Conservation (phyloP, 148 eudicot species). For the Pharnaceum exiguum region DNA sequence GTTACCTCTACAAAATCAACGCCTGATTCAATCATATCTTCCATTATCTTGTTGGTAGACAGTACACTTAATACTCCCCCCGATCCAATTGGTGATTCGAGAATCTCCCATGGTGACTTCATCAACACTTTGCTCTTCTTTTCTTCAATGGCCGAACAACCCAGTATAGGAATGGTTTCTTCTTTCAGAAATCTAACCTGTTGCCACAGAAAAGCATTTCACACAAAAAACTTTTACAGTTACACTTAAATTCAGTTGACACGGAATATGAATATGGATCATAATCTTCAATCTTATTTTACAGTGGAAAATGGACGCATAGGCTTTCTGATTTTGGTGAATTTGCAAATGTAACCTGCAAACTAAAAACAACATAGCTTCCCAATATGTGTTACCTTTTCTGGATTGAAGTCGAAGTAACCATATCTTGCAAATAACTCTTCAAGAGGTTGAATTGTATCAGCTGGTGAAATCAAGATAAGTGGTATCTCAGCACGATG, state of each 20-base stretch:
- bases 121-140: slow-evolving; percentile 65
- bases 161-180: slow-evolving; percentile 81
- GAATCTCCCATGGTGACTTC: slow-evolving; percentile 92
- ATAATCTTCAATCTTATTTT: no score
- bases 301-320: no score
- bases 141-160: slow-evolving; percentile 42
- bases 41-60: slow-evolving; percentile 48
- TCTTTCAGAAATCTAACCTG: slow-evolving; percentile 89
- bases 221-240: neutral
- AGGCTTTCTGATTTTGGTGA: no score
- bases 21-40: slow-evolving; percentile 47
- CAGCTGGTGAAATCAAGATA: slow-evolving; percentile 51
- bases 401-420: slow-evolving; percentile 52
- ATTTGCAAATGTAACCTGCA: neutral
- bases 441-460: slow-evolving; percentile 42
- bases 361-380: neutral
- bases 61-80: slow-evolving; percentile 62
- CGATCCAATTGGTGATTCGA: slow-evolving; percentile 74
- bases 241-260: no score
- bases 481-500: slow-evolving; percentile 59
- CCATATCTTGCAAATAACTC: slow-evolving; percentile 48
- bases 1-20: slow-evolving; percentile 80
- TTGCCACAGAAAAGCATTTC: slow-evolving; percentile 5
- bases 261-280: no score
- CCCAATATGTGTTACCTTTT: slow-evolving; percentile 49